Evolutionary conservation across 495 filamentous ascomycete species (phyloP).

Genomic region (Xylaria palmicola): DNA sequence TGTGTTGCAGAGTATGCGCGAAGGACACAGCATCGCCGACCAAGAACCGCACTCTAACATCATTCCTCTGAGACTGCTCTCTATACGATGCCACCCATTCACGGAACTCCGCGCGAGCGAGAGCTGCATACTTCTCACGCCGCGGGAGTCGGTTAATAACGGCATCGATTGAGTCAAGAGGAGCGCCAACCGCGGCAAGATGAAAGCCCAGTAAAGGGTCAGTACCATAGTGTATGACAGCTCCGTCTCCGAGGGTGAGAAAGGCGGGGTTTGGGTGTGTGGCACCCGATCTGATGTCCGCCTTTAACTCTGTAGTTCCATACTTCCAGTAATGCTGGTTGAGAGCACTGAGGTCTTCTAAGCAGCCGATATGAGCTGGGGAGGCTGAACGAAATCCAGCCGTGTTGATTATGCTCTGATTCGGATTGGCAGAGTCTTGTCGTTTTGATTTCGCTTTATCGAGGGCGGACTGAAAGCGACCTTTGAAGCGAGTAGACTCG

Average conservation of each 20-base stretch:
- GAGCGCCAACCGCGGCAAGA: conserved; percentile 37
- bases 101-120: neutral
- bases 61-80: conserved; percentile 9
- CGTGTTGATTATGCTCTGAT: neutral
- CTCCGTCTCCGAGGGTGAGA: conserved; percentile 6
- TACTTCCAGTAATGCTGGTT: conserved; percentile 13
- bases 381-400: conserved; percentile 5
- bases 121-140: conserved; percentile 7
- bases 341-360: conserved; percentile 25
- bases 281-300: conserved; percentile 4
- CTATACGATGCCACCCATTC: conserved; percentile 10
- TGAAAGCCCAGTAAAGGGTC: conserved; percentile 34
- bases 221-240: conserved; percentile 21
- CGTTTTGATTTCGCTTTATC: neutral
- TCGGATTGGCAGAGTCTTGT: neutral
- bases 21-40: conserved; percentile 45
- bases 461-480: conserved; percentile 2
- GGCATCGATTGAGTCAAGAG: conserved; percentile 47
- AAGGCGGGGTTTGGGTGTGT: conserved; percentile 40
- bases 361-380: neutral
- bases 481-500: conserved; percentile 5
- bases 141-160: conserved; percentile 26
- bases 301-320: conserved; percentile 17
- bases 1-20: conserved; percentile 46
- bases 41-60: conserved; percentile 42